Evolutionary conservation across 441 rosid genomes (phyloP).

Genomic region (Syzygium malaccense): DNA sequence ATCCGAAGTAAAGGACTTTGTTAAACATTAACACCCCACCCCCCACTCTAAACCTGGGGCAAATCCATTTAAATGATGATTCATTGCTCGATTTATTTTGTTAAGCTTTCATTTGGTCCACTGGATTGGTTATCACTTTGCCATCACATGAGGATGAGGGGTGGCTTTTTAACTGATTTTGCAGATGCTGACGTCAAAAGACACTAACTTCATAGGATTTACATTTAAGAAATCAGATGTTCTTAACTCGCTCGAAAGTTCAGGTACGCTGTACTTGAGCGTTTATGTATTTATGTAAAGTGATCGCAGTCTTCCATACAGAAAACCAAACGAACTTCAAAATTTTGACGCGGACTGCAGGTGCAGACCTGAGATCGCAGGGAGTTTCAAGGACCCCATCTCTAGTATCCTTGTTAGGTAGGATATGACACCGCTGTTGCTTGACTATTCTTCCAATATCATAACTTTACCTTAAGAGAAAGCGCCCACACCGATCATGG

Average conservation of each 20-base stretch:
- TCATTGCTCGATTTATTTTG: not conserved
- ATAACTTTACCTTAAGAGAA: not conserved
- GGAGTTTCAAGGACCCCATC: slow-evolving; percentile 72
- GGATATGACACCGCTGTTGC: not conserved
- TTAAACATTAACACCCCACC: not conserved
- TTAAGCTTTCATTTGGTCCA: not conserved
- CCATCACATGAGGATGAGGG: not conserved
- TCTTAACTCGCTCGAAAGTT: slow-evolving; percentile 58
- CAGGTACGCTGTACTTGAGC: slow-evolving; percentile 42
- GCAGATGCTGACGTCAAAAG: slow-evolving; percentile 96
- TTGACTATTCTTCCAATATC: not conserved
- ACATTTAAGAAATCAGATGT: slow-evolving; percentile 87
- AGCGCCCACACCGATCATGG: not conserved
- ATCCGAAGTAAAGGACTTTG: not conserved
- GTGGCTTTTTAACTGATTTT: slow-evolving; percentile 15
- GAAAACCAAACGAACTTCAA: not conserved
- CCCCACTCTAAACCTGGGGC: not conserved
- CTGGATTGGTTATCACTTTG: not conserved
- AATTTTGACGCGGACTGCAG: slow-evolving; percentile 28
- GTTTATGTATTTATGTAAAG: not conserved
- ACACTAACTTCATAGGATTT: slow-evolving; percentile 87
- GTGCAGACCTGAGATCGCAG: slow-evolving; percentile 46
- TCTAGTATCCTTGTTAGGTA: slow-evolving; percentile 80
- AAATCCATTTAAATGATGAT: not conserved
- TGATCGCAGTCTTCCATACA: not conserved